Percentiles rank a stretch among this genome's conserved stretches.
Evolutionary conservation across 495 filamentous ascomycete genomes (phyloP).

Genomic region (Parmelia sp.): DNA sequence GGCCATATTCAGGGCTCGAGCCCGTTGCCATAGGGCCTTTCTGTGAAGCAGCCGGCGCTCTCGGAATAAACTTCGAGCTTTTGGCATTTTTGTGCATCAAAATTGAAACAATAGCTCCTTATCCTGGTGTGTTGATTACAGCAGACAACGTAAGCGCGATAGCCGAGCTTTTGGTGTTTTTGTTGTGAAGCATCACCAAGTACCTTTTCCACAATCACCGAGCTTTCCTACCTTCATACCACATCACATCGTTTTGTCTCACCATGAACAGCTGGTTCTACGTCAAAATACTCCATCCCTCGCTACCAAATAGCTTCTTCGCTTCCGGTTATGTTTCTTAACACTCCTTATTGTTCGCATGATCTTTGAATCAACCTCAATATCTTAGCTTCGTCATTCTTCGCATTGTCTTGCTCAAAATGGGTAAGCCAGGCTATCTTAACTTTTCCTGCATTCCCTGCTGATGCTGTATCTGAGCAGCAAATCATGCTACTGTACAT

Average conservation of each 20-base stretch:
- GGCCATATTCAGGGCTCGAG: neutral
- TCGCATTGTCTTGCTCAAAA: neutral
- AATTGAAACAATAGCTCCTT: neutral
- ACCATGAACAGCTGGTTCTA: neutral
- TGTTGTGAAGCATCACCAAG: neutral
- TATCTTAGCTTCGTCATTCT: neutral
- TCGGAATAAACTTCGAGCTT: neutral
- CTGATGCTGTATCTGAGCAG: neutral
- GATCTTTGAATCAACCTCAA: neutral
- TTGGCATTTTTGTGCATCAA: neutral
- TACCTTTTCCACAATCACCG: neutral
- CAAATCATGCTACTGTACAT: neutral
- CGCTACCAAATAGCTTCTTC: neutral
- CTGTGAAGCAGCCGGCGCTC: neutral
- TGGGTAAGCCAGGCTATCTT: neutral
- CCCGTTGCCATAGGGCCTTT: neutral
- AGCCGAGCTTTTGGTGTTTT: neutral
- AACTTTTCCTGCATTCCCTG: neutral
- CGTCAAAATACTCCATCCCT: neutral
- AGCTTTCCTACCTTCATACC: neutral
- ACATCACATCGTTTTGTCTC: neutral
- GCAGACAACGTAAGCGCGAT: neutral
- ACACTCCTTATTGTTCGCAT: neutral
- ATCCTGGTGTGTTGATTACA: neutral
- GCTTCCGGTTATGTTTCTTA: neutral